phyloP scores from a whole-genome alignment of 2,329 filamentous ascomycete species.

The Penicillium sp. region DNA sequence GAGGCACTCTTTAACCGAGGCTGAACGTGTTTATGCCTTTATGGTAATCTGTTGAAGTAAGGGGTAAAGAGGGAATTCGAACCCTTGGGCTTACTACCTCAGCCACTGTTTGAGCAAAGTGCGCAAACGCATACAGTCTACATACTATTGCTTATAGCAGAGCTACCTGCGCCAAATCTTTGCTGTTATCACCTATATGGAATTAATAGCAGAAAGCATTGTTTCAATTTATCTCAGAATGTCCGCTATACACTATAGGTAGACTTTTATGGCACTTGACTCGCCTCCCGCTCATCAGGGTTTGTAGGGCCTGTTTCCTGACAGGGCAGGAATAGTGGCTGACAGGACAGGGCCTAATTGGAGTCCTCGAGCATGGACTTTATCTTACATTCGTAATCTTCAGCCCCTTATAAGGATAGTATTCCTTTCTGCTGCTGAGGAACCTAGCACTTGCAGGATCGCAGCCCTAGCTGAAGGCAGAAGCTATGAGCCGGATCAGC shows the following conservation, averaged over 20 bases:
- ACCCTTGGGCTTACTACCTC: not conserved
- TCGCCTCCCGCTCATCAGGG: too few species aligned
- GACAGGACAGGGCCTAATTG: not conserved
- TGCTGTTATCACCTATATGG: too few species aligned
- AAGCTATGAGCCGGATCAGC: not conserved
- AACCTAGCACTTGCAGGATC: not conserved
- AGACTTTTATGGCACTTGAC: too few species aligned
- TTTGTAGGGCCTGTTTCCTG: too few species aligned
- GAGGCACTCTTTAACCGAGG: too few species aligned
- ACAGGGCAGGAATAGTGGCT: not conserved
- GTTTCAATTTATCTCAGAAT: too few species aligned
- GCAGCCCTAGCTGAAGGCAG: not conserved
- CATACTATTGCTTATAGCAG: too few species aligned
- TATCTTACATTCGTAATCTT: not conserved
- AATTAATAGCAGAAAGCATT: too few species aligned
- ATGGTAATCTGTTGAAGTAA: not conserved
- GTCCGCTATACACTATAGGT: too few species aligned
- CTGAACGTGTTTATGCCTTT: too few species aligned
- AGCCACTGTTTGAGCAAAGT: not conserved
- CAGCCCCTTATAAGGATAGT: not conserved
- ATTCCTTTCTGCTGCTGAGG: not conserved
- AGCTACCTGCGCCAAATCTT: too few species aligned
- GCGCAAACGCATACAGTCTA: too few species aligned
- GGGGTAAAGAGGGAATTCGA: not conserved
- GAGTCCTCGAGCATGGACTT: not conserved